Base-by-base conservation (phyloP, 805 yeast species). In the Schwanniomyces polymorphus region DNA sequence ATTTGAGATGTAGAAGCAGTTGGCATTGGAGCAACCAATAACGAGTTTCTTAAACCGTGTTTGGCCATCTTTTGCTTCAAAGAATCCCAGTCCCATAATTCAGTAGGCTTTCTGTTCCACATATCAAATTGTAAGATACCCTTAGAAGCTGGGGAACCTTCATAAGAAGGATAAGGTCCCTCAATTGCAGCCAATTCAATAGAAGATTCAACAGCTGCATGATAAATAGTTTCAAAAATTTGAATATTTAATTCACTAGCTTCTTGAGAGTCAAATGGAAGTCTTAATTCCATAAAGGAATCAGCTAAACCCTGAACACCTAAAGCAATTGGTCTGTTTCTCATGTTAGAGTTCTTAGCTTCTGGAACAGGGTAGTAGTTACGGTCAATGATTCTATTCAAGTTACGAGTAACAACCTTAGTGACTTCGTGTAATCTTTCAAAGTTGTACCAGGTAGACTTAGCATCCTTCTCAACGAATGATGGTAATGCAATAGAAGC, bases 241-340 rank as follows among this genome's bases (percentile, higher is more conserved):
- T 79, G 83, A 52, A 77, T 78, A 60, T 80, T 80, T 58, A 80
- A 72, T 55, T 76, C 77, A 55, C 74, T 72, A 17, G 85, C 84
- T 56, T 76, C 81, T 55, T 69, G 76, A 27, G 83, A 78, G 60
- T 80, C 85, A 57, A 80, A 80, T 38, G 84, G 82, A 52, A 79
- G 58, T 63, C 85, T 71, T 59, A 80, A 68, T 48, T 70, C 70
- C 80, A 79, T 76, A 58, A 80, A 80, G 4, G 81, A 65, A 58
- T 80, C 85, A 28, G 85, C 84, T 43, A 80, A 71, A 56, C 85
- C 85, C 65, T 80, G 85, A 43, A 80, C 85, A 64, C 85, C 85
- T 48, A 80, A 68, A 35, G 85, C 85, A 63, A 80, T 78, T 26
- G 85, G 85, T 67, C 85, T 75, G 58, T 80, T 75, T 60, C 79